These are phyloP conservation scores for Phytophthora kernoviae DNA, from an alignment of 352 stramenopile genomes.

Conservation along the genomic window DNA sequence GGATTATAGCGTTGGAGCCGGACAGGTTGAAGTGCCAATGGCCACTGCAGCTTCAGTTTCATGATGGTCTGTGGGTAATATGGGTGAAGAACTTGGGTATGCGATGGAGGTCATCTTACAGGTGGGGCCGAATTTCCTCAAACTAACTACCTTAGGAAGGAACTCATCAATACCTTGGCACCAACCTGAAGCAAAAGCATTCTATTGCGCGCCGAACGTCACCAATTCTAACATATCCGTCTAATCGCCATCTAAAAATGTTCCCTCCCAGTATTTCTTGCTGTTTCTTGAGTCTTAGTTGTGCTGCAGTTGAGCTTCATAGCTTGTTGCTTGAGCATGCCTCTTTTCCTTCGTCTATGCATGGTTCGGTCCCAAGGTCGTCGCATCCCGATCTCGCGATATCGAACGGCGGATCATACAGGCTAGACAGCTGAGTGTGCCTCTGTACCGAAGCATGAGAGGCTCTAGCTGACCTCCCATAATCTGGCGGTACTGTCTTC, in stretches of 20 bases:
- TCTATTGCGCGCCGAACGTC: slow-evolving; percentile 49
- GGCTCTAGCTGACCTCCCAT: slow-evolving; percentile 18
- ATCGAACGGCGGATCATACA: slow-evolving; percentile 19
- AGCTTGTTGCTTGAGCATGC: slow-evolving; percentile 13
- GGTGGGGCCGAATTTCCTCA: too few relatives aligned
- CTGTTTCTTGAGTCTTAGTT: slow-evolving; percentile 12
- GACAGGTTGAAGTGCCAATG: slow-evolving; percentile 5
- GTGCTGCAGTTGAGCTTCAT: slow-evolving; percentile 14
- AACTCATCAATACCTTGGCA: neutral
- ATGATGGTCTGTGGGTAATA: neutral
- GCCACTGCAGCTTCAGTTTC: neutral
- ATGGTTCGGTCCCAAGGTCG: slow-evolving; percentile 27
- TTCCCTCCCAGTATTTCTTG: slow-evolving; percentile 33
- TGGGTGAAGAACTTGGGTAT: too few relatives aligned
- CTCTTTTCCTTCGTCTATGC: slow-evolving; percentile 33
- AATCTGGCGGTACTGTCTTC: slow-evolving; percentile 6
- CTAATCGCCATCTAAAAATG: slow-evolving; percentile 53
- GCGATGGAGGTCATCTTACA: too few relatives aligned
- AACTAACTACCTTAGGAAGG: too few relatives aligned
- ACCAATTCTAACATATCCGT: slow-evolving; percentile 58
- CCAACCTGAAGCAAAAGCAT: slow-evolving; percentile 41
- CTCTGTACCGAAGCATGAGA: slow-evolving; percentile 11
- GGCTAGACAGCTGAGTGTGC: slow-evolving; percentile 24
- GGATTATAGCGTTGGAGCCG: too few relatives aligned
- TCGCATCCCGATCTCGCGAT: slow-evolving; percentile 32